Percentiles rank a stretch among this genome's conserved stretches.
These are phyloP conservation scores for Clavispora fructus DNA, from an alignment of 805 yeast genomes.

Conservation along the genomic window DNA sequence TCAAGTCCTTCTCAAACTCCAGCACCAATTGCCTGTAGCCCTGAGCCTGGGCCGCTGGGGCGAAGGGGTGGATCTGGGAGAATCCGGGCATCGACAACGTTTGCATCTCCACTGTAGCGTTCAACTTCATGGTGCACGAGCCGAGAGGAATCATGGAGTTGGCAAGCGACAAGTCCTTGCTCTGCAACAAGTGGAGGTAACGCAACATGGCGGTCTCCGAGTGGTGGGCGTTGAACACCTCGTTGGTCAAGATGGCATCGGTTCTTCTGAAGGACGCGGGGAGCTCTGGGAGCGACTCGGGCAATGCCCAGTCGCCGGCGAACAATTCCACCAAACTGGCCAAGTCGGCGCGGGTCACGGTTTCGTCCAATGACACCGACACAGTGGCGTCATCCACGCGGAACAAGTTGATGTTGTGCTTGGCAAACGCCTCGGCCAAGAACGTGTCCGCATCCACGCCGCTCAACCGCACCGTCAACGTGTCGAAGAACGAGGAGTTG, in stretches of 20 bases:
- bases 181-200: constrained; percentile 78
- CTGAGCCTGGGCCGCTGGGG: constrained; percentile 79
- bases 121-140: constrained; percentile 96
- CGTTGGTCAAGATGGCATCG: constrained; percentile 59
- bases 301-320: constrained; percentile 30
- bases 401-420: constrained; percentile 71
- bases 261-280: constrained; percentile 48
- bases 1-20: constrained; percentile 79
- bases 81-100: constrained; percentile 95
- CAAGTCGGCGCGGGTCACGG: constrained; percentile 64
- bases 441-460: constrained; percentile 52
- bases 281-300: constrained; percentile 42
- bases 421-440: constrained; percentile 50
- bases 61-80: constrained; percentile 85
- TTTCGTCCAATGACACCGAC: constrained; percentile 87
- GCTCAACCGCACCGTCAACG: constrained; percentile 60
- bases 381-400: constrained; percentile 57
- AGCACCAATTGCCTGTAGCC: constrained; percentile 75
- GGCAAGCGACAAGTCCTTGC: constrained; percentile 86
- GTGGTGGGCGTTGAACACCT: constrained; percentile 81
- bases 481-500: constrained; percentile 77
- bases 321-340: constrained; percentile 54
- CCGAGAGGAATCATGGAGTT: constrained; percentile 97
- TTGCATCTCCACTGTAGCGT: constrained; percentile 91
- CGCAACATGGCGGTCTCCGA: constrained; percentile 94